Percentiles rank a stretch among this genome's conserved stretches.
phyloP scores from a whole-genome alignment of 2,329 filamentous ascomycete species.

The Cladosporium sp. region DNA sequence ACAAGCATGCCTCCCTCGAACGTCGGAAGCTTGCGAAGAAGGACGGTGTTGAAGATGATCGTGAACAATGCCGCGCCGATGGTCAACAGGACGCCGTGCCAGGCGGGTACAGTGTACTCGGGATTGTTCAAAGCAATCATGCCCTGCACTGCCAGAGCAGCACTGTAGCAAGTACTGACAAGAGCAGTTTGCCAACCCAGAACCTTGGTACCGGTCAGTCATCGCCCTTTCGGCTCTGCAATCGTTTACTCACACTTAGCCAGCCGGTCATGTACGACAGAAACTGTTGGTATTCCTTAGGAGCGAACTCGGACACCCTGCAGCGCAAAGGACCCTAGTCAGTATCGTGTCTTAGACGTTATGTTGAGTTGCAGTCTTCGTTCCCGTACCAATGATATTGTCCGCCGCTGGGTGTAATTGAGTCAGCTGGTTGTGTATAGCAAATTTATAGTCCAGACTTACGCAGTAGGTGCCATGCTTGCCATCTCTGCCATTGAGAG shows the following conservation, averaged over 20 bases:
- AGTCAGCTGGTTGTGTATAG: neutral
- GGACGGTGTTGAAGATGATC: slow-evolving; percentile 27
- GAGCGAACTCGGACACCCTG: slow-evolving; percentile 35
- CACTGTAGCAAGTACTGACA: slow-evolving; percentile 1
- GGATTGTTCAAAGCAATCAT: slow-evolving; percentile 45
- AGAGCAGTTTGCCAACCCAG: slow-evolving; percentile 12
- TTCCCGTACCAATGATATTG: slow-evolving; percentile 32
- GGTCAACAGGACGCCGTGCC: slow-evolving; percentile 47
- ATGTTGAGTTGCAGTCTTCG: too few species aligned
- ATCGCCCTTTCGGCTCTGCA: too few species aligned
- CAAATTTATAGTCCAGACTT: neutral
- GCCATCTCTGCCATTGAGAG: slow-evolving; percentile 39
- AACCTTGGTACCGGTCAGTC: neutral
- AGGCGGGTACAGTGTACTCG: slow-evolving; percentile 42
- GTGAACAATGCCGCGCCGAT: slow-evolving; percentile 15
- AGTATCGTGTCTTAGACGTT: too few species aligned
- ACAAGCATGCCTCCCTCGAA: slow-evolving; percentile 26
- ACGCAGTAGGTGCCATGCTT: slow-evolving; percentile 35
- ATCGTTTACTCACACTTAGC: slow-evolving; percentile 33
- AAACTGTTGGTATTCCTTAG: slow-evolving; percentile 31
- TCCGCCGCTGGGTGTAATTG: slow-evolving; percentile 28
- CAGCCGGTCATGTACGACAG: slow-evolving; percentile 34
- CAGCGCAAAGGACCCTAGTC: too few species aligned
- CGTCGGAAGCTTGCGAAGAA: slow-evolving; percentile 22
- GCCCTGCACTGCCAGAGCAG: slow-evolving; percentile 28